Evolutionary conservation across 225 moss, liverwort and hornwort species (phyloP).

Genomic region (Physcomitrellopsis africana): DNA sequence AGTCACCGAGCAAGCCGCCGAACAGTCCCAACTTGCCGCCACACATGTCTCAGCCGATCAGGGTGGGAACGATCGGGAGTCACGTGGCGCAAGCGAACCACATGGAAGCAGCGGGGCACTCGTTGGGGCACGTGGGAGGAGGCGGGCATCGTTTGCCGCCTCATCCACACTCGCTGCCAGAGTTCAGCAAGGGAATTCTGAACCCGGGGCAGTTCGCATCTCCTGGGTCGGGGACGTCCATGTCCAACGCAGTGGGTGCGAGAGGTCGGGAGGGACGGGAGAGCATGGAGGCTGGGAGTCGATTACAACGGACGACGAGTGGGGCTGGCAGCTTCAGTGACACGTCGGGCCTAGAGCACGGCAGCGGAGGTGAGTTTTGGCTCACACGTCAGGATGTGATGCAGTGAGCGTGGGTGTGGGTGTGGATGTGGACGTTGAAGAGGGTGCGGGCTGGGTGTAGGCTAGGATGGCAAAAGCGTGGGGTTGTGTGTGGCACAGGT

Average conservation of each 20-base stretch:
- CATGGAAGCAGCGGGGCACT: conserved; percentile 76
- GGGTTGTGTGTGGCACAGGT: too few relatives aligned
- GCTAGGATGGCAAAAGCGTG: too few relatives aligned
- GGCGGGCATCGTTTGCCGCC: conserved; percentile 86
- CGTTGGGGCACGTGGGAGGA: conserved; percentile 76
- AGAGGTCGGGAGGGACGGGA: conserved; percentile 72
- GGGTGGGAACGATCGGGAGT: conserved; percentile 94
- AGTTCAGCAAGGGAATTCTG: conserved; percentile 76
- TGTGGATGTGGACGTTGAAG: too few relatives aligned
- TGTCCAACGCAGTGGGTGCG: conserved; percentile 61
- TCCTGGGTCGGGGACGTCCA: conserved; percentile 77
- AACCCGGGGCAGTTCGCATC: conserved; percentile 74
- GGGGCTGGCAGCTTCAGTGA: conserved; percentile 85
- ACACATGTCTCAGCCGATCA: conserved; percentile 81
- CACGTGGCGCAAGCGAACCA: conserved; percentile 81
- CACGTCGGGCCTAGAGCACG: conserved; percentile 66
- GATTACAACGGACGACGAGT: conserved; percentile 82
- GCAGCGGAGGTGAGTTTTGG: conserved; percentile 66
- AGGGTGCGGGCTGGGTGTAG: too few relatives aligned
- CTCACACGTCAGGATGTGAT: too few relatives aligned
- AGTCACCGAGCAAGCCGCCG: conserved; percentile 70
- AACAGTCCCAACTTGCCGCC: conserved; percentile 78
- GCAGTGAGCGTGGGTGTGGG: too few relatives aligned
- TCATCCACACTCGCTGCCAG: conserved; percentile 91
- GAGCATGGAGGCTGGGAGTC: conserved; percentile 75